Percentiles rank a stretch among this genome's conserved stretches.
phyloP scores from a whole-genome alignment of 164 flowering plant species.

The Magnolia kwangsiensis region DNA sequence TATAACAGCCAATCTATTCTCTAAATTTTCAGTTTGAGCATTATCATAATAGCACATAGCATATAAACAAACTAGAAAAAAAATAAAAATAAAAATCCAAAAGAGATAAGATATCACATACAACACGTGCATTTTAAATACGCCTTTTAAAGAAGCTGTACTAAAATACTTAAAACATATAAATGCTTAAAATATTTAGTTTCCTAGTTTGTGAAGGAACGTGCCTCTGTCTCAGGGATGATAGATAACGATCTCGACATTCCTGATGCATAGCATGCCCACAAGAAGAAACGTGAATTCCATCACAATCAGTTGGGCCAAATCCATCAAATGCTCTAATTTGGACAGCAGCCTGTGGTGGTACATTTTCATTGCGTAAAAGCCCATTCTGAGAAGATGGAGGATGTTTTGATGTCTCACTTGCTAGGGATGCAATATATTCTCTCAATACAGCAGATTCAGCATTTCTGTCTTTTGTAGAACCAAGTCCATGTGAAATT shows the following conservation, averaged over 20 bases:
- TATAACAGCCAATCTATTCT: not conserved
- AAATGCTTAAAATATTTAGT: not conserved
- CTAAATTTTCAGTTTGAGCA: not conserved
- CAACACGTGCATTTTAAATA: not conserved
- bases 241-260: slow-evolving; percentile 81
- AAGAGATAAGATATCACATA: not conserved
- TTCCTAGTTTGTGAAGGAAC: not conserved
- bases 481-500: slow-evolving; percentile 20
- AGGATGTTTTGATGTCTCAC: slow-evolving; percentile 34
- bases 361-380: slow-evolving; percentile 15
- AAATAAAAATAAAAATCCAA: no score
- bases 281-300: slow-evolving; percentile 87
- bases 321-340: slow-evolving; percentile 52
- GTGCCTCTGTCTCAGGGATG: slow-evolving; percentile 81
- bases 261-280: slow-evolving; percentile 97
- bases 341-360: slow-evolving; percentile 19
- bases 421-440: slow-evolving; percentile 47
- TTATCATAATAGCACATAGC: no score
- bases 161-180: not conserved
- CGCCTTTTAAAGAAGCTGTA: not conserved
- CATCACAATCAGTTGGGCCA: slow-evolving; percentile 79
- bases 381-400: slow-evolving; percentile 29
- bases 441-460: slow-evolving; percentile 49
- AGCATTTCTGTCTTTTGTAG: slow-evolving; percentile 13
- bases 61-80: no score